Base-by-base conservation (phyloP, 768 basidiomycete species). In the Trametes sanguinea region DNA sequence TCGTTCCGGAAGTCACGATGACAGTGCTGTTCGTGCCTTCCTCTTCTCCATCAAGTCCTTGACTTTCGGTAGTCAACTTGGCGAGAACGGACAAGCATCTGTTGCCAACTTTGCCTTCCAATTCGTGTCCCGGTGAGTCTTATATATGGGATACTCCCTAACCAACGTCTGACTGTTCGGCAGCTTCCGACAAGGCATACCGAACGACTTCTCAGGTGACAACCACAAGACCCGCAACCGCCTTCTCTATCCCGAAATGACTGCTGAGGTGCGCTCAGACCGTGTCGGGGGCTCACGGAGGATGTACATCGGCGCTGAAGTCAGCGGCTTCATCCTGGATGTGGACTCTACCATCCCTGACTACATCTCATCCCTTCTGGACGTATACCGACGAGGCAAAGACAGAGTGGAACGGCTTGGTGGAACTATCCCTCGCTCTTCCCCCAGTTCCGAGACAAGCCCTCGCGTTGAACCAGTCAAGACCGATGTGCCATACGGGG, bases 261-360 rank as follows among this genome's bases (percentile, higher is more conserved):
- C 80, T 48, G 90, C 90, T 0, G 83, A 89, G 35, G 76, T 94
- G 54, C 84, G 83, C 14, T 84, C 86, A 1, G 80, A 83, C 2
- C 77, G 78, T 14, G 78, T 81, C 1, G 72, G 74, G 2, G 71
- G 78, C 4, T 78, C 80, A 16, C 81, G 84, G 37, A 80, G 83
- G 58, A 74, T 91, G 27, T 84, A 83, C 76, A 76, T 92, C 57
- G 76, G 77, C 30, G 90, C 90, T 1, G 83, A 80, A 54, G 89
- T 96, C 67, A 90, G 85, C 68, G 94, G 94, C 11, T 94, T 95
- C 71, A 80, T 91, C 51, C 77, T 95, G 59, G 91, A 95, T 68
- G 76, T 96, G 27, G 93, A 95, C 70, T 86, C 92, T 0, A 82
- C 83, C 29, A 89, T 95, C 57, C 84, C 92, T 3, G 84, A 85